Base-by-base conservation (phyloP, 805 yeast genomes). In the Zygotorulaspora danielsina region DNA sequence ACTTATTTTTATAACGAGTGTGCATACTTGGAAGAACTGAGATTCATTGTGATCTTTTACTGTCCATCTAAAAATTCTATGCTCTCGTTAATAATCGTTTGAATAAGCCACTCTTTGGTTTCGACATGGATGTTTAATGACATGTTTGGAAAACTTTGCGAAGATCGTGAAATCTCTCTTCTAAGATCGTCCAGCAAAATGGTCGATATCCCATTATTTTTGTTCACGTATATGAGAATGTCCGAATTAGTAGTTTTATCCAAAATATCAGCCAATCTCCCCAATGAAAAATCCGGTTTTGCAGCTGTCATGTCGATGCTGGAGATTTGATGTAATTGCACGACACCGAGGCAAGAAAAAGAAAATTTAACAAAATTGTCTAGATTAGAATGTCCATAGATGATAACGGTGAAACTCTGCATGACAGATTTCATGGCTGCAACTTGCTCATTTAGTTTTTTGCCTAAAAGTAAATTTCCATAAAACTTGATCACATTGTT, bases 401-500 rank as follows among this genome's bases (percentile, higher is more conserved):
- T 52, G 3, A 78, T 37, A 2, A 75, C 61, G 2, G 51, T 40
- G 38, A 48, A 55, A 1, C 61, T 60, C 0, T 45, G 32, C 37
- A 78, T 59, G 6, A 20, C n/a, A 3, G 35, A 19, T 2, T 19
- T 36, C 19, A 41, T 38, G 4, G 44, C 45, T n/a, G 41, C 37
- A 7, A 37, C 24, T 46, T 80, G 87, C 2, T 60, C 49, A 3
- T 49, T 35, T 26, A 81, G 52, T 1, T 46, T 27, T 0, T 34
- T 33, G 0, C 67, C 67, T 0, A 39, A 32, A 2, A 62, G 53
- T 45, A 63, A 69, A 12, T 71, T 72, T 5, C 46, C 20, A 67
- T 51, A 55, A 72, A 81, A 31, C 47, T 52, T 38, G 49, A 67
- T 51, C 1, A 79, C 63, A 40, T 81, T 76, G 27, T 69, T 54